Percentiles rank a stretch among this genome's conserved stretches.
phyloP scores from a whole-genome alignment of 1,284 basidiomycete genomes.

The Ustilago nuda region DNA sequence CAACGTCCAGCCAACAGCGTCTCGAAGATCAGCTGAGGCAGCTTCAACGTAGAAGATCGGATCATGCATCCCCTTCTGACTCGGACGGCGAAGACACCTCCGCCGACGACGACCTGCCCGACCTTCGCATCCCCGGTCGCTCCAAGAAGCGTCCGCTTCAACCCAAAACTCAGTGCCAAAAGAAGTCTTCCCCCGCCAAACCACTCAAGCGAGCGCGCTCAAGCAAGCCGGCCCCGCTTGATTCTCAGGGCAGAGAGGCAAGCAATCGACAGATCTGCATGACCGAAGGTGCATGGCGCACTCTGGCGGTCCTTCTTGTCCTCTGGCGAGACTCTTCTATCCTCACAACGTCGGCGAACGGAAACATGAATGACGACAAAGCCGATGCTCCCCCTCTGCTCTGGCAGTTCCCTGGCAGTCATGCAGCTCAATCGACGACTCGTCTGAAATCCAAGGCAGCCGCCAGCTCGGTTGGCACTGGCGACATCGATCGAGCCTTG shows the following conservation, averaged over 20 bases:
- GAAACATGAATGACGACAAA: neutral
- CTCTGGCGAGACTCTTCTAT: conserved; percentile 31
- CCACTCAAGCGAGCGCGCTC: conserved; percentile 14
- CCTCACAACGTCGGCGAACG: neutral
- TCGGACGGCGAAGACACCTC: conserved; percentile 20
- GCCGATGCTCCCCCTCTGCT: conserved; percentile 24
- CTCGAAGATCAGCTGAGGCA: conserved; percentile 34
- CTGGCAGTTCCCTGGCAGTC: conserved; percentile 38
- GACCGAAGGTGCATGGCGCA: conserved; percentile 50
- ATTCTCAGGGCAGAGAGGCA: neutral
- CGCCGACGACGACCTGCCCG: conserved; percentile 13
- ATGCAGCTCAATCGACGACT: neutral
- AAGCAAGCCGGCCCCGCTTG: neutral
- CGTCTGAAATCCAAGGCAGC: neutral
- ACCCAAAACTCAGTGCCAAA: conserved; percentile 5
- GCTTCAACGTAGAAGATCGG: conserved; percentile 19
- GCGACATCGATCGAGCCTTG: conserved; percentile 32
- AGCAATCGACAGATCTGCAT: conserved; percentile 8
- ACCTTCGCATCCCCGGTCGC: conserved; percentile 11
- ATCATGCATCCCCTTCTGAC: conserved; percentile 9
- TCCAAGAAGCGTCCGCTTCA: conserved; percentile 6
- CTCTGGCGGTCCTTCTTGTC: conserved; percentile 25
- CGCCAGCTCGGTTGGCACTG: conserved; percentile 6
- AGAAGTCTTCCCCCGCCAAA: conserved; percentile 4
- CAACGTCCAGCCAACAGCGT: conserved; percentile 9